Percentiles rank a stretch among this genome's conserved stretches.
phyloP scores from a whole-genome alignment of 495 filamentous ascomycete genomes.

The Opeltia flavorubescens region DNA sequence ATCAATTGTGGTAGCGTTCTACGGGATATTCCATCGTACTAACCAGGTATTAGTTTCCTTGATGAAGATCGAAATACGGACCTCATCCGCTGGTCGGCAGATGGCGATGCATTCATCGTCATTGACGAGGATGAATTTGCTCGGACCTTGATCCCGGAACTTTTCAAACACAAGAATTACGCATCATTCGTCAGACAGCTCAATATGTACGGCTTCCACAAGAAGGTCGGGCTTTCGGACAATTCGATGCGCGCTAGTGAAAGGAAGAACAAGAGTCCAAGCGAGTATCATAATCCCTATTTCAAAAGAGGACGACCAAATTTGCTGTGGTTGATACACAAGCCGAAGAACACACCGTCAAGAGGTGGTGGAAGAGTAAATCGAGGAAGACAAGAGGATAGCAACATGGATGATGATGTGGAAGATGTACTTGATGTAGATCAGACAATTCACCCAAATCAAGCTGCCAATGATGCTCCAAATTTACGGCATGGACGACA shows the following conservation, averaged over 20 bases:
- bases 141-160: conserved; percentile 87
- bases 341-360: conserved; percentile 61
- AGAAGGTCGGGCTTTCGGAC: conserved; percentile 91
- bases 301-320: conserved; percentile 90
- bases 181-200: conserved; percentile 96
- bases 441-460: conserved; percentile 21
- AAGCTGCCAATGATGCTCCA: conserved; percentile 16
- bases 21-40: conserved; percentile 15
- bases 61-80: conserved; percentile 85
- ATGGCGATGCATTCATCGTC: conserved; percentile 92
- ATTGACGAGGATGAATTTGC: conserved; percentile 98
- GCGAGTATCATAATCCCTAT: conserved; percentile 93
- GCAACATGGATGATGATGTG: conserved; percentile 60
- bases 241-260: conserved; percentile 97
- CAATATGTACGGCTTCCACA: conserved; percentile 99
- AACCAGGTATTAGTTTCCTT: conserved; percentile 54
- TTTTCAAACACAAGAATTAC: conserved; percentile 99
- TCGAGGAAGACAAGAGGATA: conserved; percentile 54
- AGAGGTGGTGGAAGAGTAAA: conserved; percentile 33
- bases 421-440: conserved; percentile 31
- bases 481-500: conserved; percentile 7
- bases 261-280: conserved; percentile 90
- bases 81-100: conserved; percentile 92
- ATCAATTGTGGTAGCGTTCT: background rate
- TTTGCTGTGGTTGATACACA: conserved; percentile 93